Evolutionary conservation across 2,329 filamentous ascomycete genomes (phyloP).

Genomic region (Trichoderma citrinoviride): DNA sequence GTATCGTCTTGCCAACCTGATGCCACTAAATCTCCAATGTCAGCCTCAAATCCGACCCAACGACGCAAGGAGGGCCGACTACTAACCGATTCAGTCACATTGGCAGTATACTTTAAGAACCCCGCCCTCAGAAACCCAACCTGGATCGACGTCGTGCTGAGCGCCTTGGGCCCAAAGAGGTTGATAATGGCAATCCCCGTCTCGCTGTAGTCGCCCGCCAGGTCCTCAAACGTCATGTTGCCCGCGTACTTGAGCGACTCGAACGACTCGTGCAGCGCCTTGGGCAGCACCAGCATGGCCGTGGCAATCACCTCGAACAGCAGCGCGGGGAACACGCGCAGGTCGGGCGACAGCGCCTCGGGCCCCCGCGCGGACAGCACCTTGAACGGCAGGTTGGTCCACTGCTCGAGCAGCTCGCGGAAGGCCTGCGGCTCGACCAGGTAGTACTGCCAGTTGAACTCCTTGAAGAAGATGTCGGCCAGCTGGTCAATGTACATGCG

Average conservation of each 20-base stretch:
- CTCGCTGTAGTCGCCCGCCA: slow-evolving; percentile 61
- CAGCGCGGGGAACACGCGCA: slow-evolving; percentile 58
- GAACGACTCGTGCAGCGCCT: slow-evolving; percentile 48
- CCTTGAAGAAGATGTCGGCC: slow-evolving; percentile 52
- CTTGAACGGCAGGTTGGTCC: slow-evolving; percentile 54
- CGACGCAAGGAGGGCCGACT: not conserved
- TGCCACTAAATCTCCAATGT: slow-evolving; percentile 46
- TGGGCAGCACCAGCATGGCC: slow-evolving; percentile 52
- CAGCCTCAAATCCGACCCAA: not conserved
- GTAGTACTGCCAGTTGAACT: slow-evolving; percentile 60
- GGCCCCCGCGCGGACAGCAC: slow-evolving; percentile 50
- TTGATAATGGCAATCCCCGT: slow-evolving; percentile 52
- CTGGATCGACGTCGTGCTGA: slow-evolving; percentile 56
- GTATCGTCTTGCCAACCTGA: slow-evolving; percentile 54
- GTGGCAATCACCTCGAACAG: slow-evolving; percentile 58
- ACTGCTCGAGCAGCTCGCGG: slow-evolving; percentile 49
- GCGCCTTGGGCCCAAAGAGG: slow-evolving; percentile 55
- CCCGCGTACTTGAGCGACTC: slow-evolving; percentile 57
- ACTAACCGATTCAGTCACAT: slow-evolving; percentile 54
- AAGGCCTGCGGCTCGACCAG: slow-evolving; percentile 55
- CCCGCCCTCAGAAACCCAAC: slow-evolving; percentile 55
- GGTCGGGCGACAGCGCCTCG: slow-evolving; percentile 47
- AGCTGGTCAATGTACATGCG: slow-evolving; percentile 54
- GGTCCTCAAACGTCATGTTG: slow-evolving; percentile 59
- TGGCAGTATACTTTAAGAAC: slow-evolving; percentile 58